Evolutionary conservation across 106 monocot species (phyloP).

Genomic region (Phalaenopsis equestris): DNA sequence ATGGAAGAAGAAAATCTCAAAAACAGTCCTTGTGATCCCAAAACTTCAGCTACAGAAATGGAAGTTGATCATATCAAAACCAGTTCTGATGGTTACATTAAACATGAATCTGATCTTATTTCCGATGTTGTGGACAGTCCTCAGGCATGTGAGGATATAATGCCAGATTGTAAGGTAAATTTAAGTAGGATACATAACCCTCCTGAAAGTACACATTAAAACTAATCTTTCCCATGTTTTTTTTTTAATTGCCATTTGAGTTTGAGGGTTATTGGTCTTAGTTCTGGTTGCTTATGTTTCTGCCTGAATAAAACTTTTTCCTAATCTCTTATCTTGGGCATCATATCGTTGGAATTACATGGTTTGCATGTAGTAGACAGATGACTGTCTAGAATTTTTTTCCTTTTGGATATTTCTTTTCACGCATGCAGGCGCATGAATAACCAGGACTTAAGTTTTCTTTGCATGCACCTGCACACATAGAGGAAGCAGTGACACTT

Average conservation of each 20-base stretch:
- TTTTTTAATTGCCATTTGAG: neutral
- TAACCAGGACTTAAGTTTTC: no score
- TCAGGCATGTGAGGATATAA: conserved; percentile 2
- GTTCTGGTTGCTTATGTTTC: neutral
- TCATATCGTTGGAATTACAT: neutral
- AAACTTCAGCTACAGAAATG: neutral
- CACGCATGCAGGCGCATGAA: no score
- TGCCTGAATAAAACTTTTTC: conserved; percentile 10
- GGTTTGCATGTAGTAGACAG: neutral
- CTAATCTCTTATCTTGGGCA: neutral
- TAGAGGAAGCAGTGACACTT: no score
- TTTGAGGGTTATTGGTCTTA: conserved; percentile 8
- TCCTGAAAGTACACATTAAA: conserved; percentile 11
- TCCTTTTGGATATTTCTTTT: no score
- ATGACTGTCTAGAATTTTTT: no score
- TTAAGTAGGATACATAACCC: conserved; percentile 14
- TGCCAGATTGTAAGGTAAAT: conserved; percentile 12
- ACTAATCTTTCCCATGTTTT: neutral
- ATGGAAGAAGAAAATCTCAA: neutral
- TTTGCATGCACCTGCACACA: no score
- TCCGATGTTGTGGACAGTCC: conserved; percentile 6
- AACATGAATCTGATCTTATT: neutral
- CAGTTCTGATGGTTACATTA: neutral
- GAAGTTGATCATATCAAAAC: neutral
- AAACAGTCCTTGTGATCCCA: neutral